Percentiles rank a stretch among this genome's conserved stretches.
Evolutionary conservation across 1,139 yeast species (phyloP).

Genomic region (Debaryomyces subglobosus): DNA sequence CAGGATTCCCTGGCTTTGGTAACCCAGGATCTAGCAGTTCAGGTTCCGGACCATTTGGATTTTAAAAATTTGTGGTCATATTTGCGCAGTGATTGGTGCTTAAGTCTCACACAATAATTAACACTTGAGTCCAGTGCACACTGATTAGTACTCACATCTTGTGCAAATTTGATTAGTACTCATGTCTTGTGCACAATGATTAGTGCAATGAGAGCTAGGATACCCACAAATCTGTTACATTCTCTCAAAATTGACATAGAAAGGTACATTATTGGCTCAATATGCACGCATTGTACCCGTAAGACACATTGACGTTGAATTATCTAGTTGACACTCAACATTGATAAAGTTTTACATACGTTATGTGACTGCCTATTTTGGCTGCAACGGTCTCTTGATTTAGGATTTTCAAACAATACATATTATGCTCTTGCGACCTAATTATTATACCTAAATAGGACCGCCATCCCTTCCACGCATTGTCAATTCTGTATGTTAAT

Average conservation of each 20-base stretch:
- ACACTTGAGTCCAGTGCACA: too few species aligned
- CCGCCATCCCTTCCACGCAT: background rate
- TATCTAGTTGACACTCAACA: background rate
- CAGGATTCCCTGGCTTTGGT: constrained; percentile 19
- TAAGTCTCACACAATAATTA: too few species aligned
- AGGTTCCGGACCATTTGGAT: constrained; percentile 12
- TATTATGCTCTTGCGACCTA: background rate
- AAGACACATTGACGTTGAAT: background rate
- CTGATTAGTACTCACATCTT: too few species aligned
- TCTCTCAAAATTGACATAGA: background rate
- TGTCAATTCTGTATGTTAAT: background rate
- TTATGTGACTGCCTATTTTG: background rate
- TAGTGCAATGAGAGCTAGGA: background rate
- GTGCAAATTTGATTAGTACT: too few species aligned
- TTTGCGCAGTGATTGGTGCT: background rate
- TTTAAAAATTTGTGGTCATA: background rate
- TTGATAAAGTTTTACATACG: background rate
- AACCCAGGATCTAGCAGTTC: constrained; percentile 14
- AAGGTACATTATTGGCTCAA: background rate
- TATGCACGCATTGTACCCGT: background rate
- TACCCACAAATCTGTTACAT: background rate
- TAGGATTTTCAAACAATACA: background rate
- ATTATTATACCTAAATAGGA: background rate
- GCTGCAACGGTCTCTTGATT: background rate
- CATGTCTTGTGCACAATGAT: background rate